Percentiles rank a stretch among this genome's conserved stretches.
These are phyloP conservation scores for Kwoniella shandongensis DNA, from an alignment of 768 basidiomycete genomes.

Conservation along the genomic window DNA sequence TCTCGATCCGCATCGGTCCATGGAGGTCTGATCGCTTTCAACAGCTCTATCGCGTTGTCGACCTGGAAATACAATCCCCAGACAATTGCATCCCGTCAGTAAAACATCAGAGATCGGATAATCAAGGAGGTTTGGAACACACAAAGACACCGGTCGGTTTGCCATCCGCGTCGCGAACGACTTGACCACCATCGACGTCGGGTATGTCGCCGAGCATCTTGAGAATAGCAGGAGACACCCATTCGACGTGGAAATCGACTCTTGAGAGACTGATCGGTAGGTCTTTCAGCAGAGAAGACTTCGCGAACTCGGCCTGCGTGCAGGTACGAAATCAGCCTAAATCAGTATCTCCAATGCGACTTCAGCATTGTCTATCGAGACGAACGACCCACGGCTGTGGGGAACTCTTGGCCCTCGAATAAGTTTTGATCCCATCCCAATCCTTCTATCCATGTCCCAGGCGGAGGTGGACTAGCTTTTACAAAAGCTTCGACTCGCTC, in stretches of 20 bases:
- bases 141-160: conserved; percentile 66
- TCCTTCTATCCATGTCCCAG: conserved; percentile 69
- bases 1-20: conserved; percentile 64
- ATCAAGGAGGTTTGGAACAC: neutral
- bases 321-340: neutral
- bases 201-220: conserved; percentile 63
- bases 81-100: neutral
- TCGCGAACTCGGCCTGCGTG: conserved; percentile 68
- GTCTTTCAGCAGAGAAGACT: conserved; percentile 66
- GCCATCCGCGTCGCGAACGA: conserved; percentile 65
- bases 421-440: conserved; percentile 91
- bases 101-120: neutral
- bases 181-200: conserved; percentile 70
- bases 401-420: conserved; percentile 65
- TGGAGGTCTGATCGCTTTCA: conserved; percentile 62
- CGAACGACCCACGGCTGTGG: conserved; percentile 64
- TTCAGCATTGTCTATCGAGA: neutral
- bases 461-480: conserved; percentile 11
- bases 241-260: conserved; percentile 79
- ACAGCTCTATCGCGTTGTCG: conserved; percentile 81
- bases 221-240: conserved; percentile 77
- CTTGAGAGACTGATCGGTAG: conserved; percentile 72
- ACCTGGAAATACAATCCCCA: neutral
- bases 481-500: conserved; percentile 40
- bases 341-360: neutral